Evolutionary conservation across 2,329 filamentous ascomycete species (phyloP).

Genomic region (Fusarium sp.): DNA sequence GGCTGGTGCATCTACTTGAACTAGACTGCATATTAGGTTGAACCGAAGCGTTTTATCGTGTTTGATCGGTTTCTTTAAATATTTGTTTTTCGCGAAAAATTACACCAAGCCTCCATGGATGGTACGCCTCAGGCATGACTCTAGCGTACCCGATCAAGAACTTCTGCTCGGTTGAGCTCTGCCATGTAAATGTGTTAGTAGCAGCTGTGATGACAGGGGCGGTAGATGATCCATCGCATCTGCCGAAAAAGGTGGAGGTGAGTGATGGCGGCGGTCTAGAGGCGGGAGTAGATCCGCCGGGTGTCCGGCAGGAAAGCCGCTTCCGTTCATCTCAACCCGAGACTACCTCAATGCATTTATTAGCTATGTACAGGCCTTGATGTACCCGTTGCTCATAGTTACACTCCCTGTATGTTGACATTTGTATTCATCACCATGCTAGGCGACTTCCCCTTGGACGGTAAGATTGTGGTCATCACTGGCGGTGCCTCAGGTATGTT

Average conservation of each 20-base stretch:
- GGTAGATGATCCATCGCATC: background rate
- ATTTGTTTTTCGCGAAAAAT: background rate
- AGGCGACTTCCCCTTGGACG: background rate
- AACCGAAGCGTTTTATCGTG: background rate
- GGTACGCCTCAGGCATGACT: no score
- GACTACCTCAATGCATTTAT: background rate
- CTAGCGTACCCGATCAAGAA: background rate
- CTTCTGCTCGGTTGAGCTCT: background rate
- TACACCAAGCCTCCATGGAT: background rate
- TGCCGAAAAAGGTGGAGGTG: background rate
- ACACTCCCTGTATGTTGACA: background rate
- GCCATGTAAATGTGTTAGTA: background rate
- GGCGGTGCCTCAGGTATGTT: conserved; percentile 13
- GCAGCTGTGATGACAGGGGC: background rate
- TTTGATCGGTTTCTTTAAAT: background rate
- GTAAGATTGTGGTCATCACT: conserved; percentile 6
- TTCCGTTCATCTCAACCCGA: background rate
- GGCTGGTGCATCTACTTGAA: background rate
- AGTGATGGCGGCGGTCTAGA: background rate
- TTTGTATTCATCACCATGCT: background rate
- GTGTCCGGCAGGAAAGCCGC: background rate
- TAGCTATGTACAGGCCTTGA: background rate
- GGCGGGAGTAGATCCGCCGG: background rate
- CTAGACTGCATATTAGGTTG: background rate
- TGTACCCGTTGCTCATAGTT: background rate